Evolutionary conservation across 441 rosid genomes (phyloP).

Genomic region (Mallotus repandus): DNA sequence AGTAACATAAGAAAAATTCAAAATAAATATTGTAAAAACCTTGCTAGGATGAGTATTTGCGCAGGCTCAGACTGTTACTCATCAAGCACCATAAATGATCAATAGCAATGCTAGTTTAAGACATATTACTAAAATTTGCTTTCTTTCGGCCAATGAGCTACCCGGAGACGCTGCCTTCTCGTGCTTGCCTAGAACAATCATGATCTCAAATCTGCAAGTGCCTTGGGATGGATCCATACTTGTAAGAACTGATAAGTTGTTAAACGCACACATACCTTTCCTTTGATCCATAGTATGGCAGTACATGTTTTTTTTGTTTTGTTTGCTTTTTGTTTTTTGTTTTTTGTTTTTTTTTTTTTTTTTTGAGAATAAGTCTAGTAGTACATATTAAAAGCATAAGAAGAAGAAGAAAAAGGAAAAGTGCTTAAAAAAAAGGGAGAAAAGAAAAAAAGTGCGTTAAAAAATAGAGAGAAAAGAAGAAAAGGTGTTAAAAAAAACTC

Average conservation of each 20-base stretch:
- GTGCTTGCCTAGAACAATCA: conserved; percentile 53
- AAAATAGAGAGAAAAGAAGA: too few relatives aligned
- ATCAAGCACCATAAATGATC: conserved; percentile 18
- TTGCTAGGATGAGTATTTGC: neutral
- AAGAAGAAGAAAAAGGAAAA: conserved; percentile 19
- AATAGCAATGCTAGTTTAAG: conserved; percentile 15
- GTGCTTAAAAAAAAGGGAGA: too few relatives aligned
- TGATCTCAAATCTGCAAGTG: conserved; percentile 58
- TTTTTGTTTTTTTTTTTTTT: too few relatives aligned
- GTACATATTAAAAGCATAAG: conserved; percentile 48
- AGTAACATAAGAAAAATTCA: neutral
- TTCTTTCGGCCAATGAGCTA: conserved; percentile 22
- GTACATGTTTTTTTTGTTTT: too few relatives aligned
- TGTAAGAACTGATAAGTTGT: conserved; percentile 40
- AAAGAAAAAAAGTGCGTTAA: too few relatives aligned
- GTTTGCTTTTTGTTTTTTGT: too few relatives aligned
- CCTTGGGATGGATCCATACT: conserved; percentile 60
- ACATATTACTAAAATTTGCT: conserved; percentile 8
- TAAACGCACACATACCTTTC: conserved; percentile 48
- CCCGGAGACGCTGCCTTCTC: conserved; percentile 18
- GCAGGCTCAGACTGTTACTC: conserved; percentile 1
- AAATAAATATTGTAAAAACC: neutral
- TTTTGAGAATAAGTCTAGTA: too few relatives aligned
- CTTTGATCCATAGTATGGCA: conserved; percentile 69
- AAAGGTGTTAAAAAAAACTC: too few relatives aligned